Conservation (phyloP, 2,329 filamentous ascomycete genomes). For the Colletotrichum sojae region DNA sequence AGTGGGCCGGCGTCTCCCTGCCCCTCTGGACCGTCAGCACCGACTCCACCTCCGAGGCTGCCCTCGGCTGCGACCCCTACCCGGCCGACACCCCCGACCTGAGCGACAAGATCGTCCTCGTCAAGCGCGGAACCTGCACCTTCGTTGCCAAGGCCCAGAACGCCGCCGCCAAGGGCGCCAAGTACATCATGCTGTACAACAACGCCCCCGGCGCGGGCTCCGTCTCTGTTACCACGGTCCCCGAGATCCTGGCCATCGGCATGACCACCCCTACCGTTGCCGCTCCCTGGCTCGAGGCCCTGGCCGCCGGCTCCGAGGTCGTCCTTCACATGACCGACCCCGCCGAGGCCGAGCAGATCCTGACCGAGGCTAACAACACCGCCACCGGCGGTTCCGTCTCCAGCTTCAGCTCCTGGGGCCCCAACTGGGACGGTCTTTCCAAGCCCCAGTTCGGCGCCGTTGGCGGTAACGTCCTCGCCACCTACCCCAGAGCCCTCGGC, state of each 20-base stretch:
- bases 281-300: slow-evolving; percentile 57
- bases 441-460: slow-evolving; percentile 71
- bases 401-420: slow-evolving; percentile 71
- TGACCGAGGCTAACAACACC: slow-evolving; percentile 56
- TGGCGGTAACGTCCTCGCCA: slow-evolving; percentile 72
- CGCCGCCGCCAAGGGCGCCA: slow-evolving; percentile 68
- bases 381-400: slow-evolving; percentile 66
- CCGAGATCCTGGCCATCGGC: slow-evolving; percentile 53
- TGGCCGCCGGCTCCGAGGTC: slow-evolving; percentile 60
- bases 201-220: slow-evolving; percentile 56
- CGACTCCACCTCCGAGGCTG: slow-evolving; percentile 59
- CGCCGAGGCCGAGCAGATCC: slow-evolving; percentile 50
- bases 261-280: slow-evolving; percentile 61
- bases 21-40: slow-evolving; percentile 65
- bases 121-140: slow-evolving; percentile 71
- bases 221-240: slow-evolving; percentile 51
- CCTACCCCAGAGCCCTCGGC: slow-evolving; percentile 62
- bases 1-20: slow-evolving; percentile 62
- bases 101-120: slow-evolving; percentile 69
- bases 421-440: slow-evolving; percentile 70
- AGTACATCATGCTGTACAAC: slow-evolving; percentile 75
- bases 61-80: slow-evolving; percentile 67
- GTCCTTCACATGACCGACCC: slow-evolving; percentile 60
- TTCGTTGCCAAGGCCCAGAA: slow-evolving; percentile 69
- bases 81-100: slow-evolving; percentile 70